A percentile compares a stretch with the other conserved stretches of the same genome.
Conservation (phyloP, 306 rosid species). For the Fragaria nilgerrensis region DNA sequence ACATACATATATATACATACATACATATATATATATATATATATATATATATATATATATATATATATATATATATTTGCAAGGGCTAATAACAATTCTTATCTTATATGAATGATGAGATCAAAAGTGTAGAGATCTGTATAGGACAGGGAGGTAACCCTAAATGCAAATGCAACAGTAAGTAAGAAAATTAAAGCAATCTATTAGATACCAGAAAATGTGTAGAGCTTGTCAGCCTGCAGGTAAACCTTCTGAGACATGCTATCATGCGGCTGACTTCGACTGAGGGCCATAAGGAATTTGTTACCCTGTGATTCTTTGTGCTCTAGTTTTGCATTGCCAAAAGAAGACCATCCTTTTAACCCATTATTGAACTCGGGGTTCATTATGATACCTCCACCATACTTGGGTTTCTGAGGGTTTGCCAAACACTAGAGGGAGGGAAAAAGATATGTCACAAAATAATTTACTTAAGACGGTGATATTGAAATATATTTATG, state of each 20-base stretch:
- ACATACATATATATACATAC: no score
- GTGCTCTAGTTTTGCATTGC: slow-evolving; percentile 41
- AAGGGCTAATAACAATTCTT: no score
- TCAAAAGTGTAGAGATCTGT: no score
- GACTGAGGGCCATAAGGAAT: slow-evolving; percentile 56
- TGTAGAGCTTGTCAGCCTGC: slow-evolving; percentile 36
- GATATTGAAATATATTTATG: background rate
- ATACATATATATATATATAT: no score
- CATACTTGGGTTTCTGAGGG: slow-evolving; percentile 58
- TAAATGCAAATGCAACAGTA: no score
- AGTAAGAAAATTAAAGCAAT: background rate
- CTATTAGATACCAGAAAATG: slow-evolving; percentile 53
- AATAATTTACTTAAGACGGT: background rate
- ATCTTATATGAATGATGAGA: no score
- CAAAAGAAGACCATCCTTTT: slow-evolving; percentile 59
- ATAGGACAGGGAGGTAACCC: no score
- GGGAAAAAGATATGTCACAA: background rate
- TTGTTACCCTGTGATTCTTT: slow-evolving; percentile 50
- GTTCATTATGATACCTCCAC: slow-evolving; percentile 72
- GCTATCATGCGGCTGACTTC: slow-evolving; percentile 43
- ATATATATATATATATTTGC: no score
- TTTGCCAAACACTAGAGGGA: slow-evolving; percentile 47
- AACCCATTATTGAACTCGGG: slow-evolving; percentile 61
- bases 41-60: no score
- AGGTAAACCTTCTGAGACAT: slow-evolving; percentile 52